phyloP scores from a whole-genome alignment of 257 asterid genomes.

The Cruciata laevipes region DNA sequence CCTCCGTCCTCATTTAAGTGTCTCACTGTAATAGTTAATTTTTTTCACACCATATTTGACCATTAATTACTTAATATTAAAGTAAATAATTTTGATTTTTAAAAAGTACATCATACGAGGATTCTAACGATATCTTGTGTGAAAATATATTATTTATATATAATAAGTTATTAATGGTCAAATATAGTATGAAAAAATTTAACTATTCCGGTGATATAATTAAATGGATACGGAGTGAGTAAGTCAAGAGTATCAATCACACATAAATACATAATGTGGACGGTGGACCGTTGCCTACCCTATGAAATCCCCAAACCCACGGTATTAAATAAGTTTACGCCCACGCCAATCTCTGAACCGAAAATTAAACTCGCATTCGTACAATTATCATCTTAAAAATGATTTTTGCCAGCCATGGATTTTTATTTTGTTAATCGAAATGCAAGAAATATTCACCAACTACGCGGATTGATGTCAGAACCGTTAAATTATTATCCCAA shows the following conservation, averaged over 20 bases:
- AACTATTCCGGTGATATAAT: no score
- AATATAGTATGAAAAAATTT: no score
- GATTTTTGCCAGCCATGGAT: slow-evolving; percentile 34
- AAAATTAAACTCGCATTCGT: not conserved
- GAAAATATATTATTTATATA: no score
- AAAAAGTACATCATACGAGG: no score
- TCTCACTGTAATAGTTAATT: no score
- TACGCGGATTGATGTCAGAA: slow-evolving; percentile 10
- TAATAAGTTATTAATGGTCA: no score
- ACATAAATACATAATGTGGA: slow-evolving; percentile 7
- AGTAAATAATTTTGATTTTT: no score
- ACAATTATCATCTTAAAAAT: not conserved
- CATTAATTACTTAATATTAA: no score
- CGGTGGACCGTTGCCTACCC: slow-evolving; percentile 16
- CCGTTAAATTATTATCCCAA: not conserved
- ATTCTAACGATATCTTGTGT: no score
- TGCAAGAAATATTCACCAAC: slow-evolving; percentile 33
- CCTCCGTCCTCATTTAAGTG: no score
- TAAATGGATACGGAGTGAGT: no score
- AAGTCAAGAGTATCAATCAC: slow-evolving; percentile 5
- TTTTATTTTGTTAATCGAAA: slow-evolving; percentile 11
- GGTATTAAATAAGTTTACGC: not conserved
- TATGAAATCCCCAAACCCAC: not conserved
- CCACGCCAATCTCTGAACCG: slow-evolving; percentile 15
- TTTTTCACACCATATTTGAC: no score